phyloP scores from a whole-genome alignment of 202 grass and related monocot genomes.

The Schoenoplectus tabernaemontani region DNA sequence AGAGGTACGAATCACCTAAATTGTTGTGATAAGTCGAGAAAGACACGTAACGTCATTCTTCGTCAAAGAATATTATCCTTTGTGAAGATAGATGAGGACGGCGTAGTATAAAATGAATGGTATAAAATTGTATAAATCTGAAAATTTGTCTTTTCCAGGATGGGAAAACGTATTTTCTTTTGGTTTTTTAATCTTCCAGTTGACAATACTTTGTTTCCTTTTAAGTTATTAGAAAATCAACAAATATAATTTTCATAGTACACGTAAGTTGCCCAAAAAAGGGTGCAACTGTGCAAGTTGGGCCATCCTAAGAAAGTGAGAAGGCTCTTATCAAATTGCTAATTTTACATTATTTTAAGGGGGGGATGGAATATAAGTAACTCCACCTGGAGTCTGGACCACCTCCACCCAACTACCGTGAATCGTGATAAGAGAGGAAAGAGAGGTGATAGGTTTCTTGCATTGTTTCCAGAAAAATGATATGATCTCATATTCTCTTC shows the following conservation, averaged over 20 bases:
- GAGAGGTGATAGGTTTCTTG: slow-evolving; percentile 39
- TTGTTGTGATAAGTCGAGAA: background rate
- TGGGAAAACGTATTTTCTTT: background rate
- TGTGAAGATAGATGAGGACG: background rate
- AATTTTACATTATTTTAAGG: background rate
- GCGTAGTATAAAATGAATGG: background rate
- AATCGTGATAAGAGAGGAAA: slow-evolving; percentile 51
- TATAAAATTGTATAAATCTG: background rate
- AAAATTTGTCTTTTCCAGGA: background rate
- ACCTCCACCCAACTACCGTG: slow-evolving; percentile 46
- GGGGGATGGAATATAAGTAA: too few relatives aligned
- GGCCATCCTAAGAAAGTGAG: background rate
- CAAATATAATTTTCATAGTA: background rate
- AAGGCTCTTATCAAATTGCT: slow-evolving; percentile 8
- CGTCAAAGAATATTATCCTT: background rate
- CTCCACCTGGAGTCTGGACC: slow-evolving; percentile 23
- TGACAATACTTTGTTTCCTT: background rate
- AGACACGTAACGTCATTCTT: background rate
- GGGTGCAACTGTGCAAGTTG: slow-evolving; percentile 24
- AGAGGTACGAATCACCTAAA: background rate
- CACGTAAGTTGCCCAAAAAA: background rate
- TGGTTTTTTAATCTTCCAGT: background rate
- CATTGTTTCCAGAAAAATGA: background rate
- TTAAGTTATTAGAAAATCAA: too few relatives aligned
- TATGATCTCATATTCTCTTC: too few relatives aligned